Conservation (phyloP, 495 filamentous ascomycete genomes). For the Aspergillus incahuasiensis region DNA sequence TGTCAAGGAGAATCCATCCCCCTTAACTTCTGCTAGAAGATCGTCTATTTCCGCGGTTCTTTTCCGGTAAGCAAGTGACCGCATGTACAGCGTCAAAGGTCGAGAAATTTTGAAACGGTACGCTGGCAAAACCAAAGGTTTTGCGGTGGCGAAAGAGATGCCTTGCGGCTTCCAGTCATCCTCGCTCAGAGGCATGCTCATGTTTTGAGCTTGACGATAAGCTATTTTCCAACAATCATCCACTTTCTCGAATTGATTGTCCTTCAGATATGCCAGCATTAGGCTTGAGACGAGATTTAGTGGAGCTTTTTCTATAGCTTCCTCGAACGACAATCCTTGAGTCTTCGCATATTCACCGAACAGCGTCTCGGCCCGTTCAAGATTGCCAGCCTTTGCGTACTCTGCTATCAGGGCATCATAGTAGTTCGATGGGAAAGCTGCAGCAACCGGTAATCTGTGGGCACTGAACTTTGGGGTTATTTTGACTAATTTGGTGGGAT, state of each 20-base stretch:
- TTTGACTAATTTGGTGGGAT: conserved; percentile 23
- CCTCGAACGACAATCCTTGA: conserved; percentile 26
- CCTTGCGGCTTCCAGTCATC: conserved; percentile 13
- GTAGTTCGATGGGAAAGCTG: conserved; percentile 43
- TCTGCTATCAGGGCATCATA: conserved; percentile 59
- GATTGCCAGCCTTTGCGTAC: conserved; percentile 53
- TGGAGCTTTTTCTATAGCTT: conserved; percentile 35
- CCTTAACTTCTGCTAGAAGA: conserved; percentile 47
- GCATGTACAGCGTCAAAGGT: conserved; percentile 58
- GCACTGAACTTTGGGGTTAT: conserved; percentile 18
- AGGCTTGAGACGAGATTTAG: conserved; percentile 57
- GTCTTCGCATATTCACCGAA: conserved; percentile 47
- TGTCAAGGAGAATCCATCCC: conserved; percentile 63
- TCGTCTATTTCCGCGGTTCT: conserved; percentile 43
- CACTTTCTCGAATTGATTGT: conserved; percentile 53
- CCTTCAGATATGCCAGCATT: conserved; percentile 57
- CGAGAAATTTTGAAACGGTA: conserved; percentile 56
- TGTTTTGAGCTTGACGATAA: conserved; percentile 44
- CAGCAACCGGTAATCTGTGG: conserved; percentile 17
- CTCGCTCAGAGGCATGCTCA: conserved; percentile 28
- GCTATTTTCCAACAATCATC: conserved; percentile 62
- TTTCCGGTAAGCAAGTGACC: conserved; percentile 43
- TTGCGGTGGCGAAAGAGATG: not conserved
- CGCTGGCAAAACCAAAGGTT: conserved; percentile 39
- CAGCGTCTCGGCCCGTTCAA: conserved; percentile 50